These are phyloP conservation scores for Fusarium annulatum DNA, from an alignment of 2,329 filamentous ascomycete genomes.

Conservation along the genomic window DNA sequence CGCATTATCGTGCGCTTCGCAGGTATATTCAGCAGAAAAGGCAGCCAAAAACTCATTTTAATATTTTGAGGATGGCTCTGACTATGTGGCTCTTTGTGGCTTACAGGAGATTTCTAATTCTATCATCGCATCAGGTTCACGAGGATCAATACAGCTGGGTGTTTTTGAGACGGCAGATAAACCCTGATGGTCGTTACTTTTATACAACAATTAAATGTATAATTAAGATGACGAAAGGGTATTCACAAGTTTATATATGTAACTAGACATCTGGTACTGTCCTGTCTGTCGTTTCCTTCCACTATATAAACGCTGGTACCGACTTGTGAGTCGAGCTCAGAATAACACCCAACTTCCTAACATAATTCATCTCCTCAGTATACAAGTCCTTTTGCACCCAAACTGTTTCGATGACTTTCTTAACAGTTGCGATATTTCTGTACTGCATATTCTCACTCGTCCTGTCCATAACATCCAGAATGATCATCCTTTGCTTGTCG, in stretches of 20 bases:
- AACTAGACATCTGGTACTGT: not conserved
- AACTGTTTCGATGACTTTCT: slow-evolving; percentile 42
- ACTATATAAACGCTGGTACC: slow-evolving; percentile 18
- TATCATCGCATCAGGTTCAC: rapidly evolving
- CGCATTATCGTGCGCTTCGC: rapidly evolving
- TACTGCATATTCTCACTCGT: slow-evolving; percentile 32
- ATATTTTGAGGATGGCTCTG: not conserved
- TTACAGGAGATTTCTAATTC: not conserved
- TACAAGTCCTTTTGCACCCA: slow-evolving; percentile 52
- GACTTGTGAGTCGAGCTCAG: slow-evolving; percentile 21
- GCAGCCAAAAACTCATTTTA: not conserved
- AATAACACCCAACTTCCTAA: slow-evolving; percentile 14
- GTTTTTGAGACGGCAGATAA: not conserved
- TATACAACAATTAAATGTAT: too few species aligned
- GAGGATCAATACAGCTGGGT: not conserved
- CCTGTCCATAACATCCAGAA: slow-evolving; percentile 44
- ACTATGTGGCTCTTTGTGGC: not conserved
- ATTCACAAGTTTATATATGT: too few species aligned
- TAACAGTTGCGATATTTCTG: slow-evolving; percentile 36
- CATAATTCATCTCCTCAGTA: slow-evolving; percentile 6
- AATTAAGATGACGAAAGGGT: too few species aligned
- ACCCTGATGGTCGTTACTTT: too few species aligned
- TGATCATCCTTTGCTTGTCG: slow-evolving; percentile 27
- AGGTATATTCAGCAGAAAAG: not conserved
- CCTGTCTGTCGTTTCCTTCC: not conserved